Base-by-base conservation (phyloP, 1,284 basidiomycete genomes). In the Fereydounia khargensis region DNA sequence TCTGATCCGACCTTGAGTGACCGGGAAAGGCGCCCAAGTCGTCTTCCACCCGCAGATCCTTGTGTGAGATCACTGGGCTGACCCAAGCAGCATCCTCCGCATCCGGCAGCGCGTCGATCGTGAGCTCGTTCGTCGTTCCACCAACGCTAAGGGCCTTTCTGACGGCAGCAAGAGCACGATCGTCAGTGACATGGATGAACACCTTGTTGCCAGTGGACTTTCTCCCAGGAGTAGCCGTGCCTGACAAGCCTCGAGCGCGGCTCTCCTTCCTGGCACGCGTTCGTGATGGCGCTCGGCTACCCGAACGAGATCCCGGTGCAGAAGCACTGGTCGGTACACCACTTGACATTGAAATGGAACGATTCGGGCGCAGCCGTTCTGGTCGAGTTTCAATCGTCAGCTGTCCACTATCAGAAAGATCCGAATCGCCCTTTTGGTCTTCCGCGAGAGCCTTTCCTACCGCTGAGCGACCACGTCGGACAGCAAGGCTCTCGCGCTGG, bases 91-190 rank as follows among this genome's bases (percentile, higher is more conserved):
- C 18, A 14, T 61, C 53, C 8, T 59, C 63, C 8, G 28, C 11
- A 11, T 61, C 53, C n/a, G 47, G 27, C 28, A 53, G 49, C n/a
- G 37, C 23, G 25, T 61, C 63, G 4, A 48, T 44, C 30, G 53
- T 49, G 45, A 51, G 56, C 20, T 64, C 51, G 25, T 65, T 63
- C 13, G 48, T 50, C n/a, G 57, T 65, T 16, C 69, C 69, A 8
- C 67, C 69, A 8, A 70, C 59, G 40, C 58, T 57, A 31, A 71
- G 59, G n/a, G 69, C 69, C 16, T 58, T 56, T 25, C 60, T 56
- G 4, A 71, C 50, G 1, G 54, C 52, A 7, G 55, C 56, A 6
- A 70, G 34, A n/a, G 65, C 69, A n/a, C 69, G 55, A 23, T 35
- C 30, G 32, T 71, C 69, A 5, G 65, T 49, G 22, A 71, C 53